phyloP scores from a whole-genome alignment of 169 alveolate species.

The Plasmodium vivax region DNA sequence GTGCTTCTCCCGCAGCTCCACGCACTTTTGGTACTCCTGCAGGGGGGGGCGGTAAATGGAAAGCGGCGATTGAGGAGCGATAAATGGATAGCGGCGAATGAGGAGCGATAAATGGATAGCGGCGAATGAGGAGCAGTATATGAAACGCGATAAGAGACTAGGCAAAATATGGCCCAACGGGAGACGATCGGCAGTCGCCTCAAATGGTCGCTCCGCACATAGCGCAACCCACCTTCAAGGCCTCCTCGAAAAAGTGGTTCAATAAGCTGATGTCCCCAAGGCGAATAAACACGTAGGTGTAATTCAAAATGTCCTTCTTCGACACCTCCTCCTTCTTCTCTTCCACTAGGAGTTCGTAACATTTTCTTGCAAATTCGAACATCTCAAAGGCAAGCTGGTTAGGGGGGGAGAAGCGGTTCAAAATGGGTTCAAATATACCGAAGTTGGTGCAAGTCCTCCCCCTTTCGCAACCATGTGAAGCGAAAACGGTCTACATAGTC shows the following conservation, averaged over 20 bases:
- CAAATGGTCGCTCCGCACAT: not conserved
- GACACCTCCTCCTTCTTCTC: slow-evolving; percentile 34
- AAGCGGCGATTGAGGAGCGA: not conserved
- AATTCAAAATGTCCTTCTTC: slow-evolving; percentile 36
- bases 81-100: not conserved
- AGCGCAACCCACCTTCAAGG: not conserved
- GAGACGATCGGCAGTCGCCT: not conserved
- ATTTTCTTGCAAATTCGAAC: slow-evolving; percentile 69
- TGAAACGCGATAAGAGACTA: not conserved
- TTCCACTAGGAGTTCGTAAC: slow-evolving; percentile 40
- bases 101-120: not conserved
- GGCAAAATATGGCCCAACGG: not conserved
- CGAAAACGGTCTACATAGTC: not conserved
- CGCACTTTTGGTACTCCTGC: slow-evolving; percentile 67
- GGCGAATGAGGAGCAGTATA: not conserved
- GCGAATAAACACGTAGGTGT: slow-evolving; percentile 50
- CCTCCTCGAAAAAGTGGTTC: slow-evolving; percentile 55
- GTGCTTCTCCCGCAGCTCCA: slow-evolving; percentile 44
- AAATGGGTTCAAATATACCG: too few species aligned
- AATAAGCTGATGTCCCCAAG: slow-evolving; percentile 50
- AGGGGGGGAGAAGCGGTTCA: not conserved
- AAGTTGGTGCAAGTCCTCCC: not conserved
- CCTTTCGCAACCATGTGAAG: not conserved
- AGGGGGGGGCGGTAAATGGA: not conserved
- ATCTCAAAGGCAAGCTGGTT: slow-evolving; percentile 61